phyloP scores from a whole-genome alignment of 768 basidiomycete species.

The Phallus indusiatus region DNA sequence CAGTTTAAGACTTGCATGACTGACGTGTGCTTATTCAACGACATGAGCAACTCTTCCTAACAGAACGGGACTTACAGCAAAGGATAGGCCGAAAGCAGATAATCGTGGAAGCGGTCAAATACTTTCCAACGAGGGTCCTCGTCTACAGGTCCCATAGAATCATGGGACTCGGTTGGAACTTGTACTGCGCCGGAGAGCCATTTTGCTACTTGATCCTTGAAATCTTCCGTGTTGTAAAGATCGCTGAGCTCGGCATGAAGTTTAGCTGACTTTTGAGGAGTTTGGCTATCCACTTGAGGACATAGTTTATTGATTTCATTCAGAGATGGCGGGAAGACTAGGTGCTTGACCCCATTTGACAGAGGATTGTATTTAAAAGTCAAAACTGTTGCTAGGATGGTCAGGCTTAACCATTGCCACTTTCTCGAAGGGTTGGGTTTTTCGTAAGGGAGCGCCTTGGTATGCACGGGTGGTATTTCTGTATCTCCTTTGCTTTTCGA shows the following conservation, averaged over 20 bases:
- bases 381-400: not conserved
- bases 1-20: constrained; percentile 48
- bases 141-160: constrained; percentile 38
- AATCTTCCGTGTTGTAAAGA: constrained; percentile 26
- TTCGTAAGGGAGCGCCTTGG: not conserved
- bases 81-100: constrained; percentile 50
- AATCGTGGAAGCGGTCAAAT: constrained; percentile 45
- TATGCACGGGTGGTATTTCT: not conserved
- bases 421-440: not conserved
- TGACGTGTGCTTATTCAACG: constrained; percentile 16
- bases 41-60: not conserved
- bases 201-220: constrained; percentile 32
- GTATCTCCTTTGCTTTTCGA: not conserved
- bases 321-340: not conserved
- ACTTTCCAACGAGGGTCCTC: constrained; percentile 45
- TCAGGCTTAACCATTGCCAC: not conserved
- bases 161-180: constrained; percentile 24
- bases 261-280: constrained; percentile 24
- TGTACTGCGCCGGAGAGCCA: constrained; percentile 43
- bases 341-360: not conserved
- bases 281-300: constrained; percentile 25
- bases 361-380: not conserved
- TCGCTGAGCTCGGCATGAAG: constrained; percentile 25
- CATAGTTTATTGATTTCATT: constrained; percentile 17
- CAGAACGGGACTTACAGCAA: constrained; percentile 35